A percentile compares a stretch with the other conserved stretches of the same genome.
phyloP scores from a whole-genome alignment of 345 rosid species.

The Pugionium cornutum region DNA sequence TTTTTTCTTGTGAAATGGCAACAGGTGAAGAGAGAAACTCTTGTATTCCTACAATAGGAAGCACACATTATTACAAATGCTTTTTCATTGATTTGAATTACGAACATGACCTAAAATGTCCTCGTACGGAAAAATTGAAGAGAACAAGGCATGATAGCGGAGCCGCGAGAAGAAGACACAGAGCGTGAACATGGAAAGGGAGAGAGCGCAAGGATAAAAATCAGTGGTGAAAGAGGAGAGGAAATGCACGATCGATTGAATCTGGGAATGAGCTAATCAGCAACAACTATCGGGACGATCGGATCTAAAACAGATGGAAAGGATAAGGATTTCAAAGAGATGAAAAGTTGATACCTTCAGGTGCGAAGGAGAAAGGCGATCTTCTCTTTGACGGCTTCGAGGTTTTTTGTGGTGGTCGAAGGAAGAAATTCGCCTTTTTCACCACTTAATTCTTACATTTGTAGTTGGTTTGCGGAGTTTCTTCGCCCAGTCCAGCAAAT shows the following conservation, averaged over 20 bases:
- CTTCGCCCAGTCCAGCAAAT: slow-evolving; percentile 14
- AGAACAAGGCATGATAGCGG: slow-evolving; percentile 8
- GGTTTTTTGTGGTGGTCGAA: not conserved
- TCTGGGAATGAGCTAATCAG: slow-evolving; percentile 29
- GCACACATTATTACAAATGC: not conserved
- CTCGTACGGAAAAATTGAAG: not conserved
- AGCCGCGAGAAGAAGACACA: slow-evolving; percentile 1
- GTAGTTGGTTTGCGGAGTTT: slow-evolving; percentile 32
- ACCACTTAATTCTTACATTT: slow-evolving; percentile 2
- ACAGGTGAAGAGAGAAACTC: slow-evolving; percentile 18
- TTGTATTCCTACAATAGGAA: slow-evolving; percentile 16
- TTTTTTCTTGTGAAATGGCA: slow-evolving; percentile 39
- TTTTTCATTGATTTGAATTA: not conserved
- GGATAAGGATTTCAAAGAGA: slow-evolving; percentile 11
- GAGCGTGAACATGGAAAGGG: slow-evolving; percentile 14
- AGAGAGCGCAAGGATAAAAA: not conserved
- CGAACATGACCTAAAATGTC: slow-evolving; percentile 6
- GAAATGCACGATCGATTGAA: slow-evolving; percentile 13
- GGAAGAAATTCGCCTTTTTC: slow-evolving; percentile 1
- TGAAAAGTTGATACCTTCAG: slow-evolving; percentile 26
- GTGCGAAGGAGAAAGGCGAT: not conserved
- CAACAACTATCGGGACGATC: slow-evolving; percentile 15
- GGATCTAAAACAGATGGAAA: slow-evolving; percentile 31
- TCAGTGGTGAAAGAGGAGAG: not conserved
- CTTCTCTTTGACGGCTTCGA: slow-evolving; percentile 5